phyloP scores from a whole-genome alignment of 768 basidiomycete genomes.

The Plicaturopsis crispa region DNA sequence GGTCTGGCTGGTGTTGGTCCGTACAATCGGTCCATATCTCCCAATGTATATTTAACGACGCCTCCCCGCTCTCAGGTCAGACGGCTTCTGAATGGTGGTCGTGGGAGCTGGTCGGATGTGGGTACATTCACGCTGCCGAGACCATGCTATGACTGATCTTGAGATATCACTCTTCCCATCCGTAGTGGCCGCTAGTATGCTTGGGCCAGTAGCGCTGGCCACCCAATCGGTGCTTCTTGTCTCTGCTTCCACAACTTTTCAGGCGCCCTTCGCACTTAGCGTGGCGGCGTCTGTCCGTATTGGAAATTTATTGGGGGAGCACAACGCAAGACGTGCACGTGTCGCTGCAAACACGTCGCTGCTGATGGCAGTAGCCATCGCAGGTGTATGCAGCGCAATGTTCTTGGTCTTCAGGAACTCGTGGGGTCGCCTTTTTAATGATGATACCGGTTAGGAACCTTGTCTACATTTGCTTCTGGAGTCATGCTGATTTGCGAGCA shows the following conservation, averaged over 20 bases:
- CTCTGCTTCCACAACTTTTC: constrained; percentile 70
- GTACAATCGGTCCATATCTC: no score
- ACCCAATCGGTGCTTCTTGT: constrained; percentile 82
- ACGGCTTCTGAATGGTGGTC: constrained; percentile 95
- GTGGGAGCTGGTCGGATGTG: constrained; percentile 77
- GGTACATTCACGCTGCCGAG: constrained; percentile 9
- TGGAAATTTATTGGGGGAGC: constrained; percentile 84
- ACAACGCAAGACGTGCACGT: constrained; percentile 64
- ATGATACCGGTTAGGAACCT: constrained; percentile 41
- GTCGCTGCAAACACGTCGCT: constrained; percentile 61
- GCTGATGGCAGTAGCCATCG: constrained; percentile 56
- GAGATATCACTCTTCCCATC: background rate
- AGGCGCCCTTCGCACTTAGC: constrained; percentile 77
- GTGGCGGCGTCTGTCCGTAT: constrained; percentile 84
- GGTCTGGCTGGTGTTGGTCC: constrained; percentile 76
- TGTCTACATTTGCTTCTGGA: background rate
- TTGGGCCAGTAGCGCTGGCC: constrained; percentile 78
- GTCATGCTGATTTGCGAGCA: background rate
- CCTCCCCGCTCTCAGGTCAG: constrained; percentile 56
- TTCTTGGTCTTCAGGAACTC: constrained; percentile 54
- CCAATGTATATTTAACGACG: no score
- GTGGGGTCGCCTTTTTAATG: constrained; percentile 74
- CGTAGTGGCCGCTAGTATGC: constrained; percentile 48
- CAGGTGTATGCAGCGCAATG: constrained; percentile 50
- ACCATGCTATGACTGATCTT: constrained; percentile 3